These are phyloP conservation scores for Carex arenaria DNA, from an alignment of 202 grass and related monocot genomes.

Conservation along the genomic window DNA sequence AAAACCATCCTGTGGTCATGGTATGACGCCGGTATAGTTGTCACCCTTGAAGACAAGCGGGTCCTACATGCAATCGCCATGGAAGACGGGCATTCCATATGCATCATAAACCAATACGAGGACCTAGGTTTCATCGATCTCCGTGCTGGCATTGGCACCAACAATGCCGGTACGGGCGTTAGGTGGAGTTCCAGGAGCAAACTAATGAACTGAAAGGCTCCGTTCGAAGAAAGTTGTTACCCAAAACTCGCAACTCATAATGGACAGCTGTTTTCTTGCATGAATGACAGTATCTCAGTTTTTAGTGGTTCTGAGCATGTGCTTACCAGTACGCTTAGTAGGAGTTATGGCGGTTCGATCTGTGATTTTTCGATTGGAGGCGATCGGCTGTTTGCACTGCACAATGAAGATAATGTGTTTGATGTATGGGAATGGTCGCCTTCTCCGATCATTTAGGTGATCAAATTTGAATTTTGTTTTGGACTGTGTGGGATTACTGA, in stretches of 20 bases:
- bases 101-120: too few species aligned
- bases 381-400: too few species aligned
- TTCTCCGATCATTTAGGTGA: too few species aligned
- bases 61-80: conserved; percentile 61
- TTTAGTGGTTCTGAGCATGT: conserved; percentile 85
- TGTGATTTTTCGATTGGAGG: too few species aligned
- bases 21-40: conserved; percentile 59
- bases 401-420: too few species aligned
- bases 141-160: neutral
- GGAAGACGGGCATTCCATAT: too few species aligned
- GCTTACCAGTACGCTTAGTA: conserved; percentile 68
- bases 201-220: conserved; percentile 67
- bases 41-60: conserved; percentile 78
- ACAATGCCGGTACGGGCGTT: conserved; percentile 33
- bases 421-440: too few species aligned
- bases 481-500: too few species aligned
- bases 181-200: conserved; percentile 94
- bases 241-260: conserved; percentile 81
- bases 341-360: conserved; percentile 23
- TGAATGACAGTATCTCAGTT: conserved; percentile 87
- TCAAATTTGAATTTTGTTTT: too few species aligned
- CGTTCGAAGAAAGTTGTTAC: conserved; percentile 90
- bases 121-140: conserved; percentile 92
- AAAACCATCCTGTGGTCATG: conserved; percentile 73
- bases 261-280: conserved; percentile 88